Conservation (phyloP, 2,329 filamentous ascomycete species). For the Leptographium wingfieldii region DNA sequence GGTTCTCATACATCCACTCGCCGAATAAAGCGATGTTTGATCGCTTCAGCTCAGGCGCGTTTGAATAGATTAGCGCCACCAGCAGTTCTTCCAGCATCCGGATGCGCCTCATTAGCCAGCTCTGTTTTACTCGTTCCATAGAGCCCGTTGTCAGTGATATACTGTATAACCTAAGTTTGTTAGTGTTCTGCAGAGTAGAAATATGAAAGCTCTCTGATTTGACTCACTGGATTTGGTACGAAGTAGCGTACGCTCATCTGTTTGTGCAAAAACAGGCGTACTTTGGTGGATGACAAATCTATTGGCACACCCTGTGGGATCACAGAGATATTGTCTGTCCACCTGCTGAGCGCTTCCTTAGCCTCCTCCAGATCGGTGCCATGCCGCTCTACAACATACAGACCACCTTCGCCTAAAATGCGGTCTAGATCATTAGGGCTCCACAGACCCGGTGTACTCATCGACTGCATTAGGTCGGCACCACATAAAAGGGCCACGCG, state of each 20-base stretch:
- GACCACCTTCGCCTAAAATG: conserved; percentile 71
- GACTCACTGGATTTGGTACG: conserved; percentile 12
- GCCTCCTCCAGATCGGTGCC: conserved; percentile 80
- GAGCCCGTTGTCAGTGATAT: conserved; percentile 9
- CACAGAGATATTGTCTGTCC: conserved; percentile 75
- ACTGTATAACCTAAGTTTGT: conserved; percentile 7
- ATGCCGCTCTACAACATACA: conserved; percentile 76
- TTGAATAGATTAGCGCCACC: background rate
- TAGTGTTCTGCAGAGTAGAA: background rate
- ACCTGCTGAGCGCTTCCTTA: conserved; percentile 66
- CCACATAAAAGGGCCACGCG: conserved; percentile 71
- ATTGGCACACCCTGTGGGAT: conserved; percentile 83
- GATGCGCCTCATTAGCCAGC: background rate
- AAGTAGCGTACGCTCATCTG: conserved; percentile 73
- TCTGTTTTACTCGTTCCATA: conserved; percentile 9
- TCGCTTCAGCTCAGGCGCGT: background rate
- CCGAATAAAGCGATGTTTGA: background rate
- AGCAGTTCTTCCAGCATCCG: conserved; percentile 1
- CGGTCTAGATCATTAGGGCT: conserved; percentile 73
- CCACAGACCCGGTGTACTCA: conserved; percentile 68
- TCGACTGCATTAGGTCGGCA: conserved; percentile 65
- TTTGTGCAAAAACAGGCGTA: conserved; percentile 65
- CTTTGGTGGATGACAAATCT: conserved; percentile 68
- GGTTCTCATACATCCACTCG: background rate
- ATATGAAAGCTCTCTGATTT: background rate